Base-by-base conservation (phyloP, 208 protist species). In the Leishmania braziliensis region DNA sequence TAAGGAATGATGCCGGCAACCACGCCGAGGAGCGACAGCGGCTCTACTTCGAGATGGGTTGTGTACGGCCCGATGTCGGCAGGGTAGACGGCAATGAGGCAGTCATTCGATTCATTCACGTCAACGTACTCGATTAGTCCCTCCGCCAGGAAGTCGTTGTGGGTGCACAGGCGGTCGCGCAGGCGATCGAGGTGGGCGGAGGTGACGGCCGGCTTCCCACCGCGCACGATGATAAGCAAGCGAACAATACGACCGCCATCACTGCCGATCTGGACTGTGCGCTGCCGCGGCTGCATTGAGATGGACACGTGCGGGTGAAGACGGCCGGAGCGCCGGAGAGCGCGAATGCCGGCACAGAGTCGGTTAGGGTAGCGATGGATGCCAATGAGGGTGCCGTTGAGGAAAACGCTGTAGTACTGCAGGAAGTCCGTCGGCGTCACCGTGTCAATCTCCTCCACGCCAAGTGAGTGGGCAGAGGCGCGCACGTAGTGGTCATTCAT, bases 41-140 rank as follows among this genome's bases (percentile, higher is more conserved):
- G 95, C 80, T 98, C 94, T 73, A 98, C 93, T 78, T 99, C 97
- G 23, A 98, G 75, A 79, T 99, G 98, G 8, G 98, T 99, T 14
- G 95, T 98, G 66, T 96, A 86, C 10, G 94, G 56, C 23, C 84
- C 88, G 73, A 99, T 97, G 54, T 98, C 92, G 5, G 84, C 71
- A 39, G 98, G 93, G 83, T 97, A 98, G 33, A 99, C 86, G 0
- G 99, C 98, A 79, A 99, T 99, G 48, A 99, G 89, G 54, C 91
- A 97, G 80, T 99, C 98, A 82, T 99, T 99, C 43, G 99, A 98
- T 92, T 99, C 99, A 87, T 99, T 99, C 1, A 99, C 99, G 84
- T 99, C 99, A 12, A 99, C 87, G 85, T 99, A 99, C 86, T 99
- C 99, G 26, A 99, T 87, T 4, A 99, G 86, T 29, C 99, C 98